These are phyloP conservation scores for Trichoderma sp. DNA, from an alignment of 2,329 filamentous ascomycete species.

Conservation along the genomic window DNA sequence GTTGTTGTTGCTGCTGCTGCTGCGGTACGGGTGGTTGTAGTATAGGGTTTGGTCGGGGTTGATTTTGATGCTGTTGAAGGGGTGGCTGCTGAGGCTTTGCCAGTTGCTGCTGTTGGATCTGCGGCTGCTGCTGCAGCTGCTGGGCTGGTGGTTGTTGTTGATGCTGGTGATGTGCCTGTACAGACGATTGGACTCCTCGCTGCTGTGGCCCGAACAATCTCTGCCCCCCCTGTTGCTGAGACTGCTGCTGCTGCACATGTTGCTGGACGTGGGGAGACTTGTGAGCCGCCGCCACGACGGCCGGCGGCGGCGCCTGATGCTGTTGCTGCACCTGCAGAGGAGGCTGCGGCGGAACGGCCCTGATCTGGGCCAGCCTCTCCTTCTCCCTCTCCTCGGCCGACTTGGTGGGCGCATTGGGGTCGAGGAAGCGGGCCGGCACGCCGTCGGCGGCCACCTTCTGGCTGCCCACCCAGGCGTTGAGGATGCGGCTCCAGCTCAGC, in stretches of 20 bases:
- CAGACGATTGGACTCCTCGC: neutral
- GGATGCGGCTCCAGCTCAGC: constrained; percentile 78
- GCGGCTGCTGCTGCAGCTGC: neutral
- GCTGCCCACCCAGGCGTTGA: constrained; percentile 82
- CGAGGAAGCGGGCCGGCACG: constrained; percentile 75
- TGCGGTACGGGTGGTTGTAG: neutral
- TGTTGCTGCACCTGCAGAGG: neutral
- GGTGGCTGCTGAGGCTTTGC: neutral
- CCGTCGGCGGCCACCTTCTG: constrained; percentile 67
- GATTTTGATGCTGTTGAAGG: neutral
- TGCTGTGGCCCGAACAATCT: neutral
- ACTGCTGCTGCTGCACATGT: constrained; percentile 9
- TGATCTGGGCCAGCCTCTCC: constrained; percentile 10
- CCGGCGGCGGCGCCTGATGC: constrained; percentile 8
- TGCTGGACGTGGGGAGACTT: constrained; percentile 15
- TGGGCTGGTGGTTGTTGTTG: neutral
- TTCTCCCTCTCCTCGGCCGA: constrained; percentile 32
- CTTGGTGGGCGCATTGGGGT: constrained; percentile 37
- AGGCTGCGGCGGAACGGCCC: neutral
- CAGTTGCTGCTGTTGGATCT: neutral
- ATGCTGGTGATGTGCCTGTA: neutral
- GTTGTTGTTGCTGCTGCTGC: neutral
- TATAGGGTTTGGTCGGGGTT: neutral
- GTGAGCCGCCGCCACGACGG: constrained; percentile 22
- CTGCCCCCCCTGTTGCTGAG: constrained; percentile 10